Conservation (phyloP, 176 grass and related monocot species). For the Urochloa ruziziensis region DNA sequence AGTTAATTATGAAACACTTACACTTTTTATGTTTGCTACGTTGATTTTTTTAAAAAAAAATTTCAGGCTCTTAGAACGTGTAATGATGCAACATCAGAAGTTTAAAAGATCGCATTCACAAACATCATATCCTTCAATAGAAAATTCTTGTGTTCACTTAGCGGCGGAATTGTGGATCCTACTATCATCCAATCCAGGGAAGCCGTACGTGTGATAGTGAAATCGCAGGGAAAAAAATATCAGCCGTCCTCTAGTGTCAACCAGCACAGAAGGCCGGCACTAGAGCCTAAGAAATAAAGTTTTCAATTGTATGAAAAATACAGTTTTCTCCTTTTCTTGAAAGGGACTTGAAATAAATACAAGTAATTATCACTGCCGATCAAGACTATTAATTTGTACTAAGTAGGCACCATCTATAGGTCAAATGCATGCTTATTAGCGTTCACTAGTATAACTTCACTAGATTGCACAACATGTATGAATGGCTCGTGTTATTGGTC, state of each 20-base stretch:
- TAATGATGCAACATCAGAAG: too few relatives aligned
- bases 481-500: background rate
- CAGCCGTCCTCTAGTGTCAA: constrained; percentile 25
- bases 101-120: too few relatives aligned
- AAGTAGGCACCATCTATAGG: background rate
- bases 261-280: constrained; percentile 30
- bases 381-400: constrained; percentile 26
- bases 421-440: background rate
- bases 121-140: background rate
- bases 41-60: too few relatives aligned
- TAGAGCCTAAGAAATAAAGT: constrained; percentile 11
- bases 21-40: too few relatives aligned
- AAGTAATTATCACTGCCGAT: background rate
- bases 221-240: background rate
- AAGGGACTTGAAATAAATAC: constrained; percentile 6
- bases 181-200: constrained; percentile 19
- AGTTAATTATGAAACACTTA: background rate
- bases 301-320: background rate
- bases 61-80: too few relatives aligned
- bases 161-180: background rate
- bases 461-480: background rate
- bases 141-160: background rate
- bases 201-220: constrained; percentile 46
- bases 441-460: background rate
- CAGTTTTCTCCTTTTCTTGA: constrained; percentile 41